Evolutionary conservation across 2,329 filamentous ascomycete species (phyloP), one percentile per base, ranked within the genome.

Genomic region (Cladosporium sp.): DNA sequence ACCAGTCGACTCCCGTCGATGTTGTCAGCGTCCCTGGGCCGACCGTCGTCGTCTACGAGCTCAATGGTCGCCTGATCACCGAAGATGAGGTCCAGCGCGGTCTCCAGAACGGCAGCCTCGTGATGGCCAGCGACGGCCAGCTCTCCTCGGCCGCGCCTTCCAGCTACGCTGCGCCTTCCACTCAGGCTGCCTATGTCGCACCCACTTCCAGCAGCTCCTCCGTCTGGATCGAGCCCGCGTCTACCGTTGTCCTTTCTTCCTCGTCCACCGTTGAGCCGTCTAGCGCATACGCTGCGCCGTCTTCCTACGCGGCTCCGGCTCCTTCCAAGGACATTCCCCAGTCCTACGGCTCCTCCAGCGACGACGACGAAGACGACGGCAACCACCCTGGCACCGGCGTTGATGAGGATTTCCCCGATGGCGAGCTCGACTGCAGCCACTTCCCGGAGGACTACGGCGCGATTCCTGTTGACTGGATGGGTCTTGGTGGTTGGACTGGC

Each of bases 361-460:
- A 35, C 48, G 31, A 52, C 46, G 57, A 58, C 55, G 58, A 53
- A 55, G 52, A 55, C 10, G 37, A 46, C 35, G 40, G 45, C 32
- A 53, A 44, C 37, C 46, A 50, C 59, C 56, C 56, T 43, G 74
- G 69, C 46, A 74, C 64, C 19, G 87, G 87, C 46, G 59, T 92
- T 51, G 75, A 83, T 59, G 72, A 73, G 13, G 74, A 83, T 7
- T 97, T 97, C 77, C 87, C 86, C 10, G 85, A 85, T 69, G 88
- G 88, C 55, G 70, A 82, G 61, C 63, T 95, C 51, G 71, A 78
- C 58, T 97, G 93, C 74, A 72, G 70, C 57, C 66, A 76, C 1
- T 95, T 96, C 75, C 91, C 91, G 13, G 83, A 82, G 3, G 75
- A 82, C 0, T 97, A 95, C 65, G 93, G 93, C 61, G 86, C 91